phyloP scores from a whole-genome alignment of 2,329 filamentous ascomycete species.

The Aquanectria penicillioides region DNA sequence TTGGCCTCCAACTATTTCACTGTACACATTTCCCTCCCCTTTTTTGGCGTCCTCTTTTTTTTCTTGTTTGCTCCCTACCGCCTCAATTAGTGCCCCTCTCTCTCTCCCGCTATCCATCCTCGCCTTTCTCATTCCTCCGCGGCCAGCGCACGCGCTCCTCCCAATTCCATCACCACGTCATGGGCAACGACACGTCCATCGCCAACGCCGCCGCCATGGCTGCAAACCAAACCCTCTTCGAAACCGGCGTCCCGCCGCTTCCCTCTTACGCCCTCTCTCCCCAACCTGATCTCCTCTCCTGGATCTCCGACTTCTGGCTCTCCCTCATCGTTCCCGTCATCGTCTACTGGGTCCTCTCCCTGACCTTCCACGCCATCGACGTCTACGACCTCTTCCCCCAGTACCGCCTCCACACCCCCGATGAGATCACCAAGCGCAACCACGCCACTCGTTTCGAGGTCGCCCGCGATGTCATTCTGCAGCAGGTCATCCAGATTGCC shows the following conservation, averaged over 20 bases:
- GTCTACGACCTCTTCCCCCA: slow-evolving; percentile 85
- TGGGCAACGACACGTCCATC: slow-evolving; percentile 52
- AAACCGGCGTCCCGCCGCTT: slow-evolving; percentile 77
- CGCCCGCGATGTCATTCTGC: slow-evolving; percentile 87
- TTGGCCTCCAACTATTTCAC: slow-evolving; percentile 19
- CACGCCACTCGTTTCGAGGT: slow-evolving; percentile 87
- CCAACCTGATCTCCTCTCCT: slow-evolving; percentile 77
- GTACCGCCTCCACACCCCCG: slow-evolving; percentile 94
- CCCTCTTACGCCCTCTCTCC: slow-evolving; percentile 81
- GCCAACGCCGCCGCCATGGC: slow-evolving; percentile 52
- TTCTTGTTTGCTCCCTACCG: neutral
- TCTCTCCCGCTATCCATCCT: neutral
- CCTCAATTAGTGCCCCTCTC: neutral
- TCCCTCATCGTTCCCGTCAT: slow-evolving; percentile 80
- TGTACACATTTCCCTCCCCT: slow-evolving; percentile 13
- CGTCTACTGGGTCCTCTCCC: slow-evolving; percentile 88
- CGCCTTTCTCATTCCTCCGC: no score
- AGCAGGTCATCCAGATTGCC: slow-evolving; percentile 88
- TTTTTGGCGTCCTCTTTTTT: neutral
- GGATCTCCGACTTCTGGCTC: slow-evolving; percentile 83
- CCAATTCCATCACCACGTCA: slow-evolving; percentile 42
- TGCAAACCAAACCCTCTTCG: slow-evolving; percentile 64
- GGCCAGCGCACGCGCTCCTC: no score
- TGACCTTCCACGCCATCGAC: slow-evolving; percentile 90
- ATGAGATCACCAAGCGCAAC: slow-evolving; percentile 88